These are phyloP conservation scores for Echria macrotheca DNA, from an alignment of 495 filamentous ascomycete genomes.

Conservation along the genomic window DNA sequence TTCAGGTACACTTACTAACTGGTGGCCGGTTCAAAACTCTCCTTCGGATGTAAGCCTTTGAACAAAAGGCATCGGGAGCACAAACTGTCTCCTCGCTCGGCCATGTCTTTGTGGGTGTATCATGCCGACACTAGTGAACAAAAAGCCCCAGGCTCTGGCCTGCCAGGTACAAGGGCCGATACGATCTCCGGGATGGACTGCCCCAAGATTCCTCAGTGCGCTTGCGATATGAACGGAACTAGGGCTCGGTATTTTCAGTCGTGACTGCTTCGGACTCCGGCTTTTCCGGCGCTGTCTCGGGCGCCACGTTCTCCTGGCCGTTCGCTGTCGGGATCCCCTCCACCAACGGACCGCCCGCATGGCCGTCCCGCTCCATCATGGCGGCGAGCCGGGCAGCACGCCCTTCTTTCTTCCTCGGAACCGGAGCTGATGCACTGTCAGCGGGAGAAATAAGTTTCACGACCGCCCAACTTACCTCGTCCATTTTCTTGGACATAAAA, in stretches of 20 bases:
- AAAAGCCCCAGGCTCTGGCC: too few species aligned
- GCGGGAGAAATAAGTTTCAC: background rate
- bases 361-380: slow-evolving; percentile 36
- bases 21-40: too few species aligned
- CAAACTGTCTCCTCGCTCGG: too few species aligned
- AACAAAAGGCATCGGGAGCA: too few species aligned
- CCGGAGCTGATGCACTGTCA: slow-evolving; percentile 31
- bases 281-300: slow-evolving; percentile 4
- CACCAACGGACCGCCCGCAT: slow-evolving; percentile 23
- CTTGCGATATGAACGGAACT: too few species aligned
- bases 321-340: slow-evolving; percentile 3
- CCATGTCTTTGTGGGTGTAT: too few species aligned
- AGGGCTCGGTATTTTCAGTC: background rate
- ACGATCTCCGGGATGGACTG: too few species aligned
- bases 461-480: slow-evolving; percentile 50
- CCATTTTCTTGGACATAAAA: slow-evolving; percentile 98
- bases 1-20: too few species aligned
- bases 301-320: background rate
- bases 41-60: too few species aligned
- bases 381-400: slow-evolving; percentile 43
- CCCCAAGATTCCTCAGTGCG: too few species aligned
- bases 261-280: background rate
- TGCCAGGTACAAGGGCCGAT: too few species aligned
- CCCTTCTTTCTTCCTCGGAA: slow-evolving; percentile 49
- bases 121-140: too few species aligned